Evolutionary conservation across 2,329 filamentous ascomycete genomes (phyloP), one percentile per base, ranked within the genome.

Genomic region (Colletotrichum liaoningense): DNA sequence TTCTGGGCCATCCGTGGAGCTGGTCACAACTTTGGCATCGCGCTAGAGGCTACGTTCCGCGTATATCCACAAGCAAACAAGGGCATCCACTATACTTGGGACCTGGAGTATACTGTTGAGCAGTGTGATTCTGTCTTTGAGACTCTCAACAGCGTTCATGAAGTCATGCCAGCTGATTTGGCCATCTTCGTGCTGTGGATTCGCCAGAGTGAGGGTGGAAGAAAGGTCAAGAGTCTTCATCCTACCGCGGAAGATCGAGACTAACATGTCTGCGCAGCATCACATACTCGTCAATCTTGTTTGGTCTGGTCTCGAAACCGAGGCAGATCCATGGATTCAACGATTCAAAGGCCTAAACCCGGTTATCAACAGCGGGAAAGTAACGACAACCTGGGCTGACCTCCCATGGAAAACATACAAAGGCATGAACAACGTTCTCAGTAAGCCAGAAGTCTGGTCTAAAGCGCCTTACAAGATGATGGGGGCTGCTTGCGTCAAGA

Each of bases 1-100:
- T 81, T 87, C 76, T 88, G 86, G 86, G 86, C 84, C 16, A 77
- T 88, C 0, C 85, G 81, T 77, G 87, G 87, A 22, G 87, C 87
- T 1, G 87, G 86, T 1, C 85, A 84, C 19, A 88, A 88, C 75
- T 84, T 88, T 74, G 87, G 87, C 54, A 83, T 89, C 60, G 83
- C 88, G 46, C 77, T 86, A 67, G 85, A 83, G 73, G 82, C 85
- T 16, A 83, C 80, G 49, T 85, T 87, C 77, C 84, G 81, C 71
- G 78, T 85, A 22, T 83, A 78, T 73, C 55, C 76, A 9, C 82
- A 83, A 75, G 79, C 79, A 33, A 81, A 69, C 42, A 63, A 46
- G 19, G 58, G 78, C 7, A 68, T 76, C 73, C 64, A 76, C 42
- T 42, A 79, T 77, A 42, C 79, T 69, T 79, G 74, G 77, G 28